Base-by-base conservation (phyloP, 2,329 filamentous ascomycete genomes). In the Venturia asperata region DNA sequence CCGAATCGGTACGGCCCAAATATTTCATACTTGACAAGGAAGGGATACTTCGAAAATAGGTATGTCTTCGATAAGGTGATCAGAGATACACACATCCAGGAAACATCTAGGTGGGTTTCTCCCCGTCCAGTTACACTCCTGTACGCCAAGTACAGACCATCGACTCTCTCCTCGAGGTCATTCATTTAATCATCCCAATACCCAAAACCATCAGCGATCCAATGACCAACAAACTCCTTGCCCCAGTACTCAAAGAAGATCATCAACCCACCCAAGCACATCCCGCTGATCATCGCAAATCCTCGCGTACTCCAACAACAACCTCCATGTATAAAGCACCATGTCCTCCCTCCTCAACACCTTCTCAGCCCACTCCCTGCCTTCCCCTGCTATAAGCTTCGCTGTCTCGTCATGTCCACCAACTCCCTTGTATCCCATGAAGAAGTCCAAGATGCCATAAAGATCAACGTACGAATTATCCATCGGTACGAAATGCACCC, bases 401-500 rank as follows among this genome's bases (percentile, higher is more conserved):
- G 87, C 89, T 2, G 79, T 80, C 1, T 75, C 74, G 70, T 91
- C 88, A 58, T 76, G 77, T 37, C 60, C 43, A 10, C 24, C 49
- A 5, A 3, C 49, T 2, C 49, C 49, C 17, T 55, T 58, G n/a
- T 58, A 58, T 5, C 87, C 87, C 5, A 90, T 71, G 70, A 92
- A 91, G 71, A 90, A 92, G 66, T 88, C 84, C 80, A 91, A 81
- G 64, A 91, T 86, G 52, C 84, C 86, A 67, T 86, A 91, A 70
- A 89, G 82, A 69, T 92, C 90, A 42, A 83, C 78, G 70, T 87
- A 92, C 1, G 86, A 83, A 71, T 84, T 89, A 72, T 92, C 88
- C 82, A 93, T 86, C 19, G 90, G 90, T 1, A 92, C 86, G 70
- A 90, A 93, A 74, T 94, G 90, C 71, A 85, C 85, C 90, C 90